Percentiles rank a stretch among this genome's conserved stretches.
phyloP scores from a whole-genome alignment of 2,329 filamentous ascomycete species.

The Chaetothyriales sp. region DNA sequence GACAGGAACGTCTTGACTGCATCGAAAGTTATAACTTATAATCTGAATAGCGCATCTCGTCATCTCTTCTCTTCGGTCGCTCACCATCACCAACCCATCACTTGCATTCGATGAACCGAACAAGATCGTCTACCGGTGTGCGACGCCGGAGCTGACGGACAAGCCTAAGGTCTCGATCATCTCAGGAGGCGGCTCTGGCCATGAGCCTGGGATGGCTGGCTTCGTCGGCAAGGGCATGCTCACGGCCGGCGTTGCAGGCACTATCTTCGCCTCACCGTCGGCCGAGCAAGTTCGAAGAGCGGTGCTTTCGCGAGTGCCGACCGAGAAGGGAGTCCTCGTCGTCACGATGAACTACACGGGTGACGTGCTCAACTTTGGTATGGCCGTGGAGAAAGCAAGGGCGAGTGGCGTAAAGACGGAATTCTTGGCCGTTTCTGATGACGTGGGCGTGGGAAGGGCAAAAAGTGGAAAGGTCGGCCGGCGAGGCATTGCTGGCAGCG shows the following conservation, averaged over 20 bases:
- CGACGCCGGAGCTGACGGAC: slow-evolving; percentile 31
- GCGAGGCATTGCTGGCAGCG: slow-evolving; percentile 80
- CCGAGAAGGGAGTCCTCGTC: slow-evolving; percentile 64
- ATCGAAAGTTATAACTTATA: neutral
- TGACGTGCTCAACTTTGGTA: slow-evolving; percentile 80
- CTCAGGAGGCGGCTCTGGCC: slow-evolving; percentile 77
- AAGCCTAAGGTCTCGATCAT: slow-evolving; percentile 61
- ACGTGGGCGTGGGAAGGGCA: slow-evolving; percentile 71
- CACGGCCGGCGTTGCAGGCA: slow-evolving; percentile 69
- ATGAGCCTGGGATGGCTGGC: slow-evolving; percentile 70
- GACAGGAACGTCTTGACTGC: neutral
- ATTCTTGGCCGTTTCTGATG: slow-evolving; percentile 85
- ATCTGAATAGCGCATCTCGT: slow-evolving; percentile 49
- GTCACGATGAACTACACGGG: slow-evolving; percentile 88
- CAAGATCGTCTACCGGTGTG: slow-evolving; percentile 71
- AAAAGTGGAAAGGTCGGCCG: slow-evolving; percentile 85
- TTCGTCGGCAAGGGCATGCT: slow-evolving; percentile 76
- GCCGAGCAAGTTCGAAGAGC: slow-evolving; percentile 71
- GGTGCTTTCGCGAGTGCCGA: slow-evolving; percentile 59
- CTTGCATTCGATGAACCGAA: slow-evolving; percentile 63
- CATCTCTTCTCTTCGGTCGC: slow-evolving; percentile 57
- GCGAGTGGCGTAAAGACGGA: slow-evolving; percentile 64
- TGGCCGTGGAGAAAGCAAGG: slow-evolving; percentile 83
- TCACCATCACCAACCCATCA: slow-evolving; percentile 74
- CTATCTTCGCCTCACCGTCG: slow-evolving; percentile 70